Evolutionary conservation across 169 alveolate genomes (phyloP).

Genomic region (Plasmodium chabaudi): DNA sequence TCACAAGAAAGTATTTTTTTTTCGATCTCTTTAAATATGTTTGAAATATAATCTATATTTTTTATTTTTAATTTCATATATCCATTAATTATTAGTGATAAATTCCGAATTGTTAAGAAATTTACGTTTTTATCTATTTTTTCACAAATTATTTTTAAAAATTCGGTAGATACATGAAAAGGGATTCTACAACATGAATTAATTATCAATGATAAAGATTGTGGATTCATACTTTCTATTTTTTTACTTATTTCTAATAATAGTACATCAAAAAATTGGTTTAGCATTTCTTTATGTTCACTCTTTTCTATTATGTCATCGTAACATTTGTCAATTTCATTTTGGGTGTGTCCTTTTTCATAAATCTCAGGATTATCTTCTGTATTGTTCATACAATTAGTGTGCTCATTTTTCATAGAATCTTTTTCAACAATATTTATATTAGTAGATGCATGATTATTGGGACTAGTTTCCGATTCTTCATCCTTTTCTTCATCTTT

Average conservation of each 20-base stretch:
- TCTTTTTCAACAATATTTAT: neutral
- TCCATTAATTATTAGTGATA: constrained; percentile 56
- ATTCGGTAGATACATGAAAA: constrained; percentile 39
- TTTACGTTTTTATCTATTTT: constrained; percentile 31
- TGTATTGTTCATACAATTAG: neutral
- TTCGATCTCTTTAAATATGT: constrained; percentile 37
- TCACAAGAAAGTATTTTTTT: constrained; percentile 63
- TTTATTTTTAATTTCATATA: constrained; percentile 42
- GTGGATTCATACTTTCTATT: constrained; percentile 54
- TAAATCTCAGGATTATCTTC: neutral
- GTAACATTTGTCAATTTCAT: neutral
- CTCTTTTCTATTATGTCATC: neutral
- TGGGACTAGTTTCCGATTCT: neutral
- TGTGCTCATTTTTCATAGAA: neutral
- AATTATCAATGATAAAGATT: constrained; percentile 49
- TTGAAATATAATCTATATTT: constrained; percentile 16
- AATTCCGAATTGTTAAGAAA: constrained; percentile 57
- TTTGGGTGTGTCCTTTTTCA: neutral
- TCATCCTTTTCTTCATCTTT: neutral
- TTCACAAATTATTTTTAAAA: constrained; percentile 61
- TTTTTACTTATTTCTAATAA: constrained; percentile 30
- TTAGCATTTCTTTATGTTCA: constrained; percentile 12
- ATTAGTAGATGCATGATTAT: neutral
- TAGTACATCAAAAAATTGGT: constrained; percentile 10
- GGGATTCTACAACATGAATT: constrained; percentile 61